Evolutionary conservation across 331 rosid genomes (phyloP).

Genomic region (Malus hybrid): DNA sequence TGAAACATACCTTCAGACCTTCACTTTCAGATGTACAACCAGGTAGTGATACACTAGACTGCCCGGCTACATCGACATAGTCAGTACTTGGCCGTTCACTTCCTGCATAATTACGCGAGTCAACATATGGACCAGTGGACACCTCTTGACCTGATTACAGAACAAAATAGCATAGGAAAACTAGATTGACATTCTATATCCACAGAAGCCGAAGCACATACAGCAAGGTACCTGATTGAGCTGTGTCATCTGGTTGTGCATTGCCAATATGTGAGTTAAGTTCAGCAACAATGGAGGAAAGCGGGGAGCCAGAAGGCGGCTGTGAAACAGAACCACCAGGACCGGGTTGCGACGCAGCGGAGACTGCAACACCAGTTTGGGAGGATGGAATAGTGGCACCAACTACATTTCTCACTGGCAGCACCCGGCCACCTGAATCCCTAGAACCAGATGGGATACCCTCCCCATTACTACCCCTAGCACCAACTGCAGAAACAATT

Average conservation of each 20-base stretch:
- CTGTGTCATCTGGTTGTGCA: slow-evolving; percentile 39
- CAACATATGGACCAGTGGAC: slow-evolving; percentile 40
- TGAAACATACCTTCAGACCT: slow-evolving; percentile 37
- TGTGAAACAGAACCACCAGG: slow-evolving; percentile 52
- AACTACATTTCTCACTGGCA: slow-evolving; percentile 52
- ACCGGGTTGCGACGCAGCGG: slow-evolving; percentile 38
- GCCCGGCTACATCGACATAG: slow-evolving; percentile 23
- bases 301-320: slow-evolving; percentile 45
- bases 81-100: slow-evolving; percentile 38
- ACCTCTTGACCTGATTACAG: slow-evolving; percentile 45
- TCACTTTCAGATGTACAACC: slow-evolving; percentile 35
- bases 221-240: slow-evolving; percentile 41
- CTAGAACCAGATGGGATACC: slow-evolving; percentile 51
- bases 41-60: slow-evolving; percentile 29
- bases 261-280: slow-evolving; percentile 48
- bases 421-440: slow-evolving; percentile 48
- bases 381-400: slow-evolving; percentile 44
- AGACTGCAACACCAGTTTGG: slow-evolving; percentile 30
- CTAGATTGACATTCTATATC: not conserved
- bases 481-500: slow-evolving; percentile 59
- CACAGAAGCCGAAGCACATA: slow-evolving; percentile 1
- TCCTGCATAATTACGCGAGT: slow-evolving; percentile 18
- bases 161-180: slow-evolving; percentile 15
- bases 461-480: slow-evolving; percentile 70
- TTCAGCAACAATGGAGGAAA: slow-evolving; percentile 54